Conservation (phyloP, 2,329 filamentous ascomycete genomes). For the Zalaria sp. region DNA sequence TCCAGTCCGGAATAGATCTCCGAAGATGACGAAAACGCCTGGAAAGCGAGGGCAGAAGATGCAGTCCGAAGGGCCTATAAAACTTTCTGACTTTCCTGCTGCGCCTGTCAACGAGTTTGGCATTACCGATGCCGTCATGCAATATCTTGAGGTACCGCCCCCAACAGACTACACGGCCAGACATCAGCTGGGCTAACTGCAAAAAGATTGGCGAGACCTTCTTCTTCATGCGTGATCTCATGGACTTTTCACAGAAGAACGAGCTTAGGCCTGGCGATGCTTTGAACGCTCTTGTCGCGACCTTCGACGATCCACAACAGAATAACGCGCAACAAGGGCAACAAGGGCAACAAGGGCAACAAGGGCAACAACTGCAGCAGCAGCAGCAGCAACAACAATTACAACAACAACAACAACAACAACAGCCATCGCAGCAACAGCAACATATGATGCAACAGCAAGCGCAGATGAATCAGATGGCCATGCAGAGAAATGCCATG, state of each 20-base stretch:
- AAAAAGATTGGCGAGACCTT: conserved; percentile 49
- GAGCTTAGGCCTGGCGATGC: conserved; percentile 40
- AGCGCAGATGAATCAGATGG: conserved; percentile 19
- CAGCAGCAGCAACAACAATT: conserved; percentile 10
- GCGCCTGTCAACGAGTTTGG: conserved; percentile 37
- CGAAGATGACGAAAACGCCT: conserved; percentile 41
- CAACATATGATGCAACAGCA: conserved; percentile 12
- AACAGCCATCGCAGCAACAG: conserved; percentile 12
- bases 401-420: conserved; percentile 15
- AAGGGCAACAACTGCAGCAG: conserved; percentile 16
- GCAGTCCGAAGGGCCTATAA: conserved; percentile 29
- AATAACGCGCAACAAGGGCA: conserved; percentile 10
- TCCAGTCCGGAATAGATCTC: conserved; percentile 35
- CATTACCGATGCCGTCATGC: conserved; percentile 41
- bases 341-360: conserved; percentile 13
- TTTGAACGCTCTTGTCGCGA: conserved; percentile 37
- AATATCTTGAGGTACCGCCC: conserved; percentile 46
- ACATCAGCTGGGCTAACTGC: conserved; percentile 6
- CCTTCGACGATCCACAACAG: conserved; percentile 20
- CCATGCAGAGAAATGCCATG: conserved; percentile 17
- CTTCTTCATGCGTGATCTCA: conserved; percentile 47
- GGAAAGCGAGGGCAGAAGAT: conserved; percentile 30
- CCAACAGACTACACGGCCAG: not conserved
- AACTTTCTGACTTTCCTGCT: conserved; percentile 29
- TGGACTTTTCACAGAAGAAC: conserved; percentile 41